Percentiles rank a stretch among this genome's conserved stretches.
phyloP scores from a whole-genome alignment of 164 flowering plant genomes.

The Vitis cinerea region DNA sequence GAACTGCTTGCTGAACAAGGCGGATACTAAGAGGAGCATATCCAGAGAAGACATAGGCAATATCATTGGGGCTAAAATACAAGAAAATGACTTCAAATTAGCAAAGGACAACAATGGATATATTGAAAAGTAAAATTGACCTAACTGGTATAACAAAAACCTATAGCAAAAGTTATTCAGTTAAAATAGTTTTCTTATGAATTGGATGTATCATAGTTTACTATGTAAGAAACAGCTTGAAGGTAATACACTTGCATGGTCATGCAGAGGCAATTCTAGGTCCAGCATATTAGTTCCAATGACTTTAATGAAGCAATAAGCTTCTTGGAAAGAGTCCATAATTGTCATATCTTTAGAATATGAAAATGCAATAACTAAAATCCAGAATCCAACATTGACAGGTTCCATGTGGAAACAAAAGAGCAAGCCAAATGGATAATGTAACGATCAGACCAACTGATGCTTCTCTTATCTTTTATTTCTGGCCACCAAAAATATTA shows the following conservation, averaged over 20 bases:
- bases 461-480: too few relatives aligned
- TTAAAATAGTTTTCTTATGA: neutral
- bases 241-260: neutral
- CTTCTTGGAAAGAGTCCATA: too few relatives aligned
- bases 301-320: too few relatives aligned
- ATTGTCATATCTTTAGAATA: too few relatives aligned
- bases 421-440: too few relatives aligned
- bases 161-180: neutral
- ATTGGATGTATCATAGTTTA: neutral
- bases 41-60: slow-evolving; percentile 93
- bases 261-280: neutral
- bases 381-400: too few relatives aligned
- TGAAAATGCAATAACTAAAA: too few relatives aligned
- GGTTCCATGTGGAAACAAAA: too few relatives aligned
- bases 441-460: too few relatives aligned
- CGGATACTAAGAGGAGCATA: slow-evolving; percentile 99
- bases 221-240: neutral
- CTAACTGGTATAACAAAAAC: neutral
- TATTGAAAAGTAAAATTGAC: neutral
- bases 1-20: slow-evolving; percentile 87
- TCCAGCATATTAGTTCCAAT: neutral
- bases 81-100: slow-evolving; percentile 6
- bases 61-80: slow-evolving; percentile 79
- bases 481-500: too few relatives aligned
- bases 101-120: neutral